phyloP scores from a whole-genome alignment of 192 early-diverging fungal species.

The Allomyces macrogynus region DNA sequence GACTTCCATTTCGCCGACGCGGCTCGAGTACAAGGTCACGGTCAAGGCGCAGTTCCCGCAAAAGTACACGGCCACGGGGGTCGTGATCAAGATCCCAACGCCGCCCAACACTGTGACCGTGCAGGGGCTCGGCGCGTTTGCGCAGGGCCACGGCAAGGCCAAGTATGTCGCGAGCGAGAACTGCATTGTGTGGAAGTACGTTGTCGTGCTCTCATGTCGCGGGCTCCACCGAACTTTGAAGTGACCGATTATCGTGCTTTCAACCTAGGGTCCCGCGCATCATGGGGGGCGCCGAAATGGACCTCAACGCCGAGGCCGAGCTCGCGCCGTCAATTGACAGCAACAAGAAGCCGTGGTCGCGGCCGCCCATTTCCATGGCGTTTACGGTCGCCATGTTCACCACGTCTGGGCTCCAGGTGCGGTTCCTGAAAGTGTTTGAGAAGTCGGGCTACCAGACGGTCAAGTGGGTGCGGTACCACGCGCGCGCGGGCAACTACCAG shows the following conservation, averaged over 20 bases:
- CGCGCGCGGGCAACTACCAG: slow-evolving; percentile 81
- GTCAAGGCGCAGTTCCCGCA: slow-evolving; percentile 73
- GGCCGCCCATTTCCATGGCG: slow-evolving; percentile 87
- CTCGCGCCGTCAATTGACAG: slow-evolving; percentile 52
- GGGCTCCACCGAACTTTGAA: background rate
- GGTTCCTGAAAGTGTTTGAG: slow-evolving; percentile 96
- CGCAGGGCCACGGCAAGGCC: slow-evolving; percentile 45
- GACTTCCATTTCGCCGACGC: slow-evolving; percentile 54
- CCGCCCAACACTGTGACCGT: slow-evolving; percentile 73
- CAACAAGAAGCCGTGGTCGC: slow-evolving; percentile 66
- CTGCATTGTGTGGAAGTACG: slow-evolving; percentile 82
- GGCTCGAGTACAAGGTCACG: slow-evolving; percentile 76
- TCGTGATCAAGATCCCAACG: slow-evolving; percentile 70
- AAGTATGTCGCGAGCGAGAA: slow-evolving; percentile 93
- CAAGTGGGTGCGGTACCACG: slow-evolving; percentile 99
- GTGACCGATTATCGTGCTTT: slow-evolving; percentile 5
- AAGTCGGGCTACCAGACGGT: slow-evolving; percentile 88
- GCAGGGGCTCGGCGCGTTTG: slow-evolving; percentile 47
- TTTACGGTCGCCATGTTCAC: slow-evolving; percentile 86
- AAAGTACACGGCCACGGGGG: slow-evolving; percentile 77
- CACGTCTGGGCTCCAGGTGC: slow-evolving; percentile 81
- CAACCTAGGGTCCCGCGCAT: slow-evolving; percentile 61
- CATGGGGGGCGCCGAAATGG: slow-evolving; percentile 73
- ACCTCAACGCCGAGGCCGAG: slow-evolving; percentile 62
- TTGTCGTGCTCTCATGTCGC: slow-evolving; percentile 5